Evolutionary conservation across 768 basidiomycete genomes (phyloP).

Genomic region (Psilocybe cubensis): DNA sequence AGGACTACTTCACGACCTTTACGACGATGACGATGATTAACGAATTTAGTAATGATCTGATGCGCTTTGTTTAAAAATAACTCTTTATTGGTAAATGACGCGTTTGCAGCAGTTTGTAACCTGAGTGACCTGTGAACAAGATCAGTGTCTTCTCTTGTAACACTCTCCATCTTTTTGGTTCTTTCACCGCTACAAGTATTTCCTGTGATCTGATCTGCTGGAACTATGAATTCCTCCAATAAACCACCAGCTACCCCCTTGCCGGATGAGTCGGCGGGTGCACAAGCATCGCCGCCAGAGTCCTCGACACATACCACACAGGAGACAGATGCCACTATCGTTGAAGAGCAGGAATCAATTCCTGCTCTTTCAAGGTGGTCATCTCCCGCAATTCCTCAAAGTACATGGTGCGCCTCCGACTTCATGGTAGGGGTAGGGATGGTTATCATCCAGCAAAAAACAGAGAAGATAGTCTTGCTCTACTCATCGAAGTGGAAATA

Average conservation of each 20-base stretch:
- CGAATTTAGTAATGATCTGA: background rate
- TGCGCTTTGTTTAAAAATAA: background rate
- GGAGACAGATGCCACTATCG: background rate
- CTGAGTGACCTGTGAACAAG: background rate
- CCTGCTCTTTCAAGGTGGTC: constrained; percentile 40
- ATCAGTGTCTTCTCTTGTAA: background rate
- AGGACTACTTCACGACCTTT: background rate
- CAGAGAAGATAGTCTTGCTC: constrained; percentile 55
- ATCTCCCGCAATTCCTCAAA: constrained; percentile 42
- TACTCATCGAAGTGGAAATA: constrained; percentile 37
- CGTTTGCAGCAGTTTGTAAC: background rate
- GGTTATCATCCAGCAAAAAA: constrained; percentile 65
- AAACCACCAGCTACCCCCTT: too few species aligned
- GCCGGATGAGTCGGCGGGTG: too few species aligned
- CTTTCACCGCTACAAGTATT: too few species aligned
- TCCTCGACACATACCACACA: background rate
- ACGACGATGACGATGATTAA: background rate
- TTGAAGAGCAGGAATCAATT: background rate
- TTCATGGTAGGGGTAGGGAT: constrained; percentile 65
- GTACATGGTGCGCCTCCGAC: constrained; percentile 50
- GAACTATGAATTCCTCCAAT: too few species aligned
- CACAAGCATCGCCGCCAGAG: background rate
- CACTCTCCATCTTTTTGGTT: background rate
- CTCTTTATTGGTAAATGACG: background rate
- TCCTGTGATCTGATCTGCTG: too few species aligned